Base-by-base conservation (phyloP, 306 rosid species). In the Spatholobus suberectus region DNA sequence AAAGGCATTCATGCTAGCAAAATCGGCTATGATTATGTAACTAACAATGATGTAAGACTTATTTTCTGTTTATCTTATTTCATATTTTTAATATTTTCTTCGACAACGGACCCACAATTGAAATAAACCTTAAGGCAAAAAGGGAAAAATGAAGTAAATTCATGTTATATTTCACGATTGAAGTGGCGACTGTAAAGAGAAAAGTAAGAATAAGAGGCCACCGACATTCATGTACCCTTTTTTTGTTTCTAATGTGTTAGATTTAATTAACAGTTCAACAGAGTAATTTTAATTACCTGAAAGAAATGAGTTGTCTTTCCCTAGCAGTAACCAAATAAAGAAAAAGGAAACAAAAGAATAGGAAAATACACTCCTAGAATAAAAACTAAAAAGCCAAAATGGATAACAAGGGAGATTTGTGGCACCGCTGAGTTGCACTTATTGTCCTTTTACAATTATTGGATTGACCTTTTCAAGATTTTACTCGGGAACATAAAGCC, bases 321-420 rank as follows among this genome's bases (percentile, higher is more conserved):
- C 5, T 21, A 21, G 8, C 55, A 18, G 8, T 38, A 38, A 55
- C 69, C 2, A 18, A 17, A 35, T 32, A 55, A 27, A 21, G 8
- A 12, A 21, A 21, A 75, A 34, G 0, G 10, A 0, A 18, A 63
- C 41, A 1, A 13, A n/a, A 17, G 21, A 2, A 18, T 20, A 14
- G 5, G 10, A 35, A 66, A 32, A 66, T 17, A 66, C 13, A 66
- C 40, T 5, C 6, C 1, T 9, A 18, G 44, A 76, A 76, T 11
- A 2, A 51, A 12, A 80, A 51, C 15, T 0, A 47, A 70, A 73
- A 49, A 18, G 49, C 35, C 77, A 54, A 43, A 84, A 84, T 23
- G 81, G 84, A 84, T 79, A 79, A 79, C 81, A 55, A 66, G 57
- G 57, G 81, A 84, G 44, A 67, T 68, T 20, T 69, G 79, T 80